Conservation (phyloP, 345 rosid species). For the Euphorbia tirucalli region DNA sequence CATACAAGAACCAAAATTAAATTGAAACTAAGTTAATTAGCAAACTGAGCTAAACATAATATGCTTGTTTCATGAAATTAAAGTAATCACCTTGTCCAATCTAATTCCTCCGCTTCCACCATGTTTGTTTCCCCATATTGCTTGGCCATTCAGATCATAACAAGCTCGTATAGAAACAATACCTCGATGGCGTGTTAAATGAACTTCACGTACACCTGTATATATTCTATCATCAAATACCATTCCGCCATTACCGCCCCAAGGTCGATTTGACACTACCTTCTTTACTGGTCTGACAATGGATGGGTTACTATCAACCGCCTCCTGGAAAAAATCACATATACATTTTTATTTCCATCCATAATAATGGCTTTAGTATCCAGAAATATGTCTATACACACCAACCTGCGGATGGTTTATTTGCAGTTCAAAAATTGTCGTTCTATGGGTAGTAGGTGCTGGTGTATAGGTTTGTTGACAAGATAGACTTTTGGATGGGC, state of each 20-base stretch:
- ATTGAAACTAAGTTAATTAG: too few species aligned
- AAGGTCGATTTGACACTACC: slow-evolving; percentile 20
- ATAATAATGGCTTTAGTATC: neutral
- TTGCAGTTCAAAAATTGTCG: neutral
- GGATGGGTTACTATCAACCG: neutral
- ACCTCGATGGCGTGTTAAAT: slow-evolving; percentile 20
- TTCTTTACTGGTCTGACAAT: neutral
- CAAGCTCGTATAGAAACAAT: slow-evolving; percentile 22
- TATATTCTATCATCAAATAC: slow-evolving; percentile 29
- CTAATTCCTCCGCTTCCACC: slow-evolving; percentile 28
- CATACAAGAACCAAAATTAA: neutral
- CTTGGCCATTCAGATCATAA: slow-evolving; percentile 30
- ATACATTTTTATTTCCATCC: neutral
- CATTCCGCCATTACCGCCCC: slow-evolving; percentile 34
- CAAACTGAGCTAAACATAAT: too few species aligned
- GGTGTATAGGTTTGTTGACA: neutral
- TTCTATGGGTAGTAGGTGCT: neutral
- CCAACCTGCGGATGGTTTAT: neutral
- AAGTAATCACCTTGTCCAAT: slow-evolving; percentile 27
- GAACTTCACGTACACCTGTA: slow-evolving; percentile 27
- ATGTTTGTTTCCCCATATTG: slow-evolving; percentile 28
- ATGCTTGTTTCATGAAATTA: too few species aligned
- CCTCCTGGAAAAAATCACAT: neutral
- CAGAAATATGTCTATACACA: neutral
- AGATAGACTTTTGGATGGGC: neutral